Evolutionary conservation across 176 grass and related monocot species (phyloP), one percentile per base, ranked within the genome.

Genomic region (Triticum turgidum): DNA sequence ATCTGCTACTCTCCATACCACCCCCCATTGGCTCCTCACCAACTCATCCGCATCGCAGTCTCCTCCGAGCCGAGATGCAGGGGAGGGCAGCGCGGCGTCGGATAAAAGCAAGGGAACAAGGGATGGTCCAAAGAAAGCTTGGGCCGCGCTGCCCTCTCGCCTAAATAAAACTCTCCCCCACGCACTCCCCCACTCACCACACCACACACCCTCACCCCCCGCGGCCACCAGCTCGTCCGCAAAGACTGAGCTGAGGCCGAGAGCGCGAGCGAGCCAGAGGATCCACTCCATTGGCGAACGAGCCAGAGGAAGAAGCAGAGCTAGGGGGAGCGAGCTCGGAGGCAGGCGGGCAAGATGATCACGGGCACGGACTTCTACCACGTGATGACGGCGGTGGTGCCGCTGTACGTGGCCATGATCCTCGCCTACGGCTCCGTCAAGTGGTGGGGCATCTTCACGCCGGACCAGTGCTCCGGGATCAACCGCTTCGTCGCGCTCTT

Each of bases 371-470:
- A 99, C 79, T 93, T 99, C 86, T 99, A 99, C 92, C 92, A 96
- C 61, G 97, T 99, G 9, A 96, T 99, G 97, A 99, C 97, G 90
- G 97, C 97, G 45, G 69, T 99, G 97, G 97, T 99, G 92, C 97
- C 97, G 89, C 38, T 99, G 66, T 99, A 99, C 89, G 97, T 99
- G 79, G 97, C 97, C 17, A 99, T 99, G 97, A 99, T 99, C 80
- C 89, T 99, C 2, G 97, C 97, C 15, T 99, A 99, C 81, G 97
- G 97, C 9, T 93, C 90, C 63, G 97, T 99, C 79, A 94, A 95
- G 80, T 99, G 97, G 97, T 99, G 97, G 97, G 83, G 77, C 88
- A 99, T 99, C 73, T 99, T 99, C 89, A 86, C 97, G 44, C 97
- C 97, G 5, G 97, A 99, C 85, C 97, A 99, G 94, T 99, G 97